Percentiles rank a stretch among this genome's conserved stretches.
Conservation (phyloP, 306 rosid genomes). For the Hylodesmum podocarpum region DNA sequence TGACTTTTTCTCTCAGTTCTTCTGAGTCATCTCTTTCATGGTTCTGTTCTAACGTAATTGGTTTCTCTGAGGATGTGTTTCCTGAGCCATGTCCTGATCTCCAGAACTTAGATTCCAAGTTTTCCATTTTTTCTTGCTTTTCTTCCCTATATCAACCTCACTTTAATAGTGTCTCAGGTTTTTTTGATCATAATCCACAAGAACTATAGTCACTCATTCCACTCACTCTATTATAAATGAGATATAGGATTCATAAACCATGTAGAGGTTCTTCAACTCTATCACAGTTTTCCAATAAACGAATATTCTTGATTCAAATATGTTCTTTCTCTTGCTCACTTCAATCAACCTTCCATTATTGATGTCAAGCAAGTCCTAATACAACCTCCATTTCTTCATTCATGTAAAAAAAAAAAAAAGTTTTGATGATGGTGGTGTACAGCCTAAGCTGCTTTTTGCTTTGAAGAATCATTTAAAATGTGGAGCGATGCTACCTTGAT, state of each 20-base stretch:
- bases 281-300: constrained; percentile 37
- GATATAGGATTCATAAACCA: constrained; percentile 14
- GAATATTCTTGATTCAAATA: constrained; percentile 21
- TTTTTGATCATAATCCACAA: constrained; percentile 15
- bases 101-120: constrained; percentile 26
- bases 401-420: neutral
- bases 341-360: constrained; percentile 15
- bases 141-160: constrained; percentile 1
- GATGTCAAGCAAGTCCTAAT: constrained; percentile 1
- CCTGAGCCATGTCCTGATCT: constrained; percentile 50
- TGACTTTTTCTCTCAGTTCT: constrained; percentile 39
- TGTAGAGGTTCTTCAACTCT: constrained; percentile 20
- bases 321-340: constrained; percentile 10
- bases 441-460: neutral
- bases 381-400: constrained; percentile 31
- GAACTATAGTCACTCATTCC: constrained; percentile 22
- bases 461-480: neutral
- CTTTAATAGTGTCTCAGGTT: constrained; percentile 8
- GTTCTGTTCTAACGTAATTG: constrained; percentile 48
- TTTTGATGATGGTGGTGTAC: constrained; percentile 18
- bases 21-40: constrained; percentile 39
- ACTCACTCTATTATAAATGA: constrained; percentile 42
- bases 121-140: constrained; percentile 40
- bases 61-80: constrained; percentile 41
- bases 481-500: constrained; percentile 17